These are phyloP conservation scores for Thermochaetoides thermophila DNA, from an alignment of 495 filamentous ascomycete species.

Conservation along the genomic window DNA sequence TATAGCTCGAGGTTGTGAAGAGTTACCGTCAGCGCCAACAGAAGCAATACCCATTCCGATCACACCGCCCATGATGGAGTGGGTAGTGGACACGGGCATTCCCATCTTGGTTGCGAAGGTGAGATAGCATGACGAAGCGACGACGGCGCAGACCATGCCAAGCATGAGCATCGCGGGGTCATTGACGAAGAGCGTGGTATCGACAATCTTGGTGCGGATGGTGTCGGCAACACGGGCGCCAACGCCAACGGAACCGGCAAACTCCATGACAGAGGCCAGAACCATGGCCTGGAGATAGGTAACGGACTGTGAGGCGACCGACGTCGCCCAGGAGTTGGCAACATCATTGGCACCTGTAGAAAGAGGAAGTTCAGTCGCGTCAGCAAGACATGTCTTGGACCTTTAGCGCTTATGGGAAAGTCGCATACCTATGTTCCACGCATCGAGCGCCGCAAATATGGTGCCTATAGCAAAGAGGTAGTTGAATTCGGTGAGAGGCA, in stretches of 20 bases:
- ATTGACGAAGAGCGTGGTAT: slow-evolving; percentile 32
- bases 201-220: slow-evolving; percentile 52
- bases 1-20: not conserved
- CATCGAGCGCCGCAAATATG: slow-evolving; percentile 61
- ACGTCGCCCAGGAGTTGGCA: slow-evolving; percentile 61
- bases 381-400: not conserved
- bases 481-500: slow-evolving; percentile 40
- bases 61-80: slow-evolving; percentile 48
- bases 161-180: slow-evolving; percentile 44
- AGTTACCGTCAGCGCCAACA: slow-evolving; percentile 26
- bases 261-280: slow-evolving; percentile 52
- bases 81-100: slow-evolving; percentile 48
- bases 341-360: slow-evolving; percentile 48
- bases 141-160: slow-evolving; percentile 46
- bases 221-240: slow-evolving; percentile 50
- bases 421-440: slow-evolving; percentile 47
- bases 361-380: too few species aligned
- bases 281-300: slow-evolving; percentile 54
- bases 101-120: slow-evolving; percentile 41
- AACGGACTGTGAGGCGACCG: slow-evolving; percentile 52
- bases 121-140: slow-evolving; percentile 45
- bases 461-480: slow-evolving; percentile 66
- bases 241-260: slow-evolving; percentile 48
- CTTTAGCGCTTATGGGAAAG: too few species aligned
- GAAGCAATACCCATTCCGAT: slow-evolving; percentile 49